Base-by-base conservation (phyloP, 176 grass and related monocot species). In the Carex myosuroides region DNA sequence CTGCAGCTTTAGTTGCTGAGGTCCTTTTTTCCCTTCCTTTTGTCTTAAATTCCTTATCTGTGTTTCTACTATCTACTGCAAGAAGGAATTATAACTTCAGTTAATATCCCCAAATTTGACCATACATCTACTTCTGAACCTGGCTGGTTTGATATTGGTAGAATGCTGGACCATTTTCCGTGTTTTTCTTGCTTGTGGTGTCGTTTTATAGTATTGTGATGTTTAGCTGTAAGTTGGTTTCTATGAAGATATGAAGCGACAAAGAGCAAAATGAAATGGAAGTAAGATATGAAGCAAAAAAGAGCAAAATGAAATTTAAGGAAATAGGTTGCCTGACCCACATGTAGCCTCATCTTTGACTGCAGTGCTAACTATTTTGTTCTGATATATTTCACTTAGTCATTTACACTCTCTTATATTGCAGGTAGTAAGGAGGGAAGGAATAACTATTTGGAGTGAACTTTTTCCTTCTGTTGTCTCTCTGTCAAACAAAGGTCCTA, bases 341-440 rank as follows among this genome's bases (percentile, higher is more conserved):
- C 33, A 39, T 8, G 14, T 33, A 37, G 8, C 6, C 35, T 42
- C 50, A 77, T 32, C 60, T 21, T 12, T 62, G 60, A 62, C 29
- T 13, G 46, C 6, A 60, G 35, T 79, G 18, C 70, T 26, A 57
- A 18, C 52, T 17, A 55, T 50, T 81, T 75, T 39, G 81, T 56
- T 26, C 81, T 60, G 10, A 48, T 63, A 4, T 76, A 70, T 69
- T 61, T 65, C 84, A 79, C 60, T 63, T 12, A 77, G 29, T 85
- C 35, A 80, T 73, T 83, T 50, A 60, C 78, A 70, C 79, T 85
- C 18, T 91, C 79, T 42, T 64, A 69, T 56, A n/a, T 83, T 77
- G 68, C 75, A 98, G 96, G 96, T 98, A 80, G 89, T 98, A 85
- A 87, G 96, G 89, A 93, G 96, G 83, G 96, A 98, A 91, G 92